A percentile compares a stretch with the other conserved stretches of the same genome.
phyloP scores from a whole-genome alignment of 305 asterid species.

The Fraxinus baroniana region DNA sequence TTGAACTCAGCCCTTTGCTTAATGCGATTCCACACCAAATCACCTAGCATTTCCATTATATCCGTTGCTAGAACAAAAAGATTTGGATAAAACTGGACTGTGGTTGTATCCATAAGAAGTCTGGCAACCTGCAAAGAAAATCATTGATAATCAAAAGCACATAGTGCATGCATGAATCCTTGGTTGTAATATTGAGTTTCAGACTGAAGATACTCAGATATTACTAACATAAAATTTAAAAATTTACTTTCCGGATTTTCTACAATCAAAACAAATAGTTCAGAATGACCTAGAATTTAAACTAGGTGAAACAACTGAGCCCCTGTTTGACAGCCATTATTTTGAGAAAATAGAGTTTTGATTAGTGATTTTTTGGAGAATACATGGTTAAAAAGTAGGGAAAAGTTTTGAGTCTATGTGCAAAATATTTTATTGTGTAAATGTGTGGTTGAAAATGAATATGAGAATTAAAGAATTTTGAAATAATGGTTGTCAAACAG shows the following conservation, averaged over 20 bases:
- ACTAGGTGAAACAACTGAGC: slow-evolving; percentile 7
- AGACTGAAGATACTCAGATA: background rate
- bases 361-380: no score
- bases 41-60: slow-evolving; percentile 80
- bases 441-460: no score
- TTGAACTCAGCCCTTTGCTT: slow-evolving; percentile 54
- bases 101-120: slow-evolving; percentile 72
- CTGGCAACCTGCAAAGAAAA: slow-evolving; percentile 65
- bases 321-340: no score
- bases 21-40: slow-evolving; percentile 77
- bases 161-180: background rate
- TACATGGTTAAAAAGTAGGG: no score
- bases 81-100: slow-evolving; percentile 71
- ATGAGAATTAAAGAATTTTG: no score
- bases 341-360: no score
- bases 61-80: slow-evolving; percentile 79
- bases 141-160: slow-evolving; percentile 18
- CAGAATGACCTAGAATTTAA: background rate
- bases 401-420: no score
- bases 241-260: background rate
- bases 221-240: background rate
- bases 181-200: background rate
- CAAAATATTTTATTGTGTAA: no score
- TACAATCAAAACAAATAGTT: background rate
- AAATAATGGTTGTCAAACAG: no score